These are phyloP conservation scores for Myxozyma udenii DNA, from an alignment of 805 yeast species.

Conservation along the genomic window DNA sequence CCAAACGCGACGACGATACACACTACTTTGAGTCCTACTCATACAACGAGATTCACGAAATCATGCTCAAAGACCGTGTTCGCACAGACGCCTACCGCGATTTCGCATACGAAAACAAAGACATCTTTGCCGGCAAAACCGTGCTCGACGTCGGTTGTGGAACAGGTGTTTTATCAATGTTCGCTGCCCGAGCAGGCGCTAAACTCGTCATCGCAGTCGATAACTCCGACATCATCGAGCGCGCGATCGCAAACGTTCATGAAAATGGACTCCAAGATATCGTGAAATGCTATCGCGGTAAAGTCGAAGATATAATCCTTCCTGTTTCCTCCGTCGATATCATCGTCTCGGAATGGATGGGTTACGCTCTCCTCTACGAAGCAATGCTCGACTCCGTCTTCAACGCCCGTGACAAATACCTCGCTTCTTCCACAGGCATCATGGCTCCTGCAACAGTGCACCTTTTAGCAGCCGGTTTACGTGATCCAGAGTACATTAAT, in stretches of 20 bases:
- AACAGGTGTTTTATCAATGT: slow-evolving; percentile 95
- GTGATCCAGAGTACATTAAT: slow-evolving; percentile 85
- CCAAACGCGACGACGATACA: slow-evolving; percentile 36
- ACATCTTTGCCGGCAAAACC: slow-evolving; percentile 84
- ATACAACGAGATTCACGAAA: slow-evolving; percentile 97
- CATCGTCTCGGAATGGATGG: slow-evolving; percentile 99
- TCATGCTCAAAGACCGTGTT: slow-evolving; percentile 93
- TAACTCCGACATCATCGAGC: slow-evolving; percentile 91
- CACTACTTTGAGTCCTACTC: slow-evolving; percentile 95
- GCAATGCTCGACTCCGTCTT: slow-evolving; percentile 97
- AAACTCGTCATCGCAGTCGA: slow-evolving; percentile 97
- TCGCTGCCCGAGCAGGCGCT: slow-evolving; percentile 98
- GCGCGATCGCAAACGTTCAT: slow-evolving; percentile 86
- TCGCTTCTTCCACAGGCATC: slow-evolving; percentile 66
- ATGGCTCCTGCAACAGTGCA: slow-evolving; percentile 93
- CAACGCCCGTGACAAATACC: slow-evolving; percentile 86
- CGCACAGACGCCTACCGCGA: slow-evolving; percentile 89
- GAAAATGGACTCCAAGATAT: slow-evolving; percentile 81
- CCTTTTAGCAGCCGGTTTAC: slow-evolving; percentile 86
- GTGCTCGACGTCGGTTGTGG: slow-evolving; percentile 99
- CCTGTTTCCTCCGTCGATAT: slow-evolving; percentile 86
- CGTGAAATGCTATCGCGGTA: slow-evolving; percentile 86
- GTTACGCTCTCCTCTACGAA: slow-evolving; percentile 91
- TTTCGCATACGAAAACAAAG: slow-evolving; percentile 86
- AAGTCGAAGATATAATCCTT: slow-evolving; percentile 82